A percentile compares a stretch with the other conserved stretches of the same genome.
phyloP scores from a whole-genome alignment of 192 early-diverging fungal genomes.

The Coemansia javaensis region DNA sequence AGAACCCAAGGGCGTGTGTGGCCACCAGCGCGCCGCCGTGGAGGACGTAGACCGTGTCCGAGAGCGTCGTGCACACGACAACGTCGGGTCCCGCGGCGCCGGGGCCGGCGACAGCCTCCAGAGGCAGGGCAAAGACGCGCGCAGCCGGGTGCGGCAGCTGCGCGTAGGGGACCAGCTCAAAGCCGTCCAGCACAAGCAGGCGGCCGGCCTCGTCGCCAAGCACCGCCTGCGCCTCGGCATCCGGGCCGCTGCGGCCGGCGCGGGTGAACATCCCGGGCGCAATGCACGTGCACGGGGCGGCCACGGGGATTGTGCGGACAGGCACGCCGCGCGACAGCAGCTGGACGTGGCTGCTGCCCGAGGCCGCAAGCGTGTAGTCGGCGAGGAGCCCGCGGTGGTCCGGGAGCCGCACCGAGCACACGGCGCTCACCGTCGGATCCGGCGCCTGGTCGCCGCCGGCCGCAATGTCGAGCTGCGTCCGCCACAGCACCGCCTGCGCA shows the following conservation, averaged over 20 bases:
- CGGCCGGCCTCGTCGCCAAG: slow-evolving; percentile 31
- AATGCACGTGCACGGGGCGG: slow-evolving; percentile 15
- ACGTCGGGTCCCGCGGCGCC: slow-evolving; percentile 13
- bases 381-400: slow-evolving; percentile 35
- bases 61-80: slow-evolving; percentile 35
- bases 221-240: slow-evolving; percentile 28
- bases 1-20: slow-evolving; percentile 19
- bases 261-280: slow-evolving; percentile 22
- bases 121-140: slow-evolving; percentile 19
- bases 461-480: slow-evolving; percentile 9
- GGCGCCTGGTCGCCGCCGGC: background rate
- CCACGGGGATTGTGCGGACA: slow-evolving; percentile 16
- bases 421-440: slow-evolving; percentile 12
- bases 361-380: slow-evolving; percentile 33
- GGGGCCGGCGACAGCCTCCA: slow-evolving; percentile 2
- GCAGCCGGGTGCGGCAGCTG: slow-evolving; percentile 26
- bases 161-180: slow-evolving; percentile 28
- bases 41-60: slow-evolving; percentile 31
- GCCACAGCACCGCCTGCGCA: slow-evolving; percentile 28
- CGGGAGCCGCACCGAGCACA: slow-evolving; percentile 22
- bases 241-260: background rate
- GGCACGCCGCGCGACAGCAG: slow-evolving; percentile 24
- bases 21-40: slow-evolving; percentile 15
- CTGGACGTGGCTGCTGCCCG: slow-evolving; percentile 11
- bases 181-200: slow-evolving; percentile 26